A percentile compares a stretch with the other conserved stretches of the same genome.
These are phyloP conservation scores for Candida sp. DNA, from an alignment of 1,139 yeast species.

Conservation along the genomic window DNA sequence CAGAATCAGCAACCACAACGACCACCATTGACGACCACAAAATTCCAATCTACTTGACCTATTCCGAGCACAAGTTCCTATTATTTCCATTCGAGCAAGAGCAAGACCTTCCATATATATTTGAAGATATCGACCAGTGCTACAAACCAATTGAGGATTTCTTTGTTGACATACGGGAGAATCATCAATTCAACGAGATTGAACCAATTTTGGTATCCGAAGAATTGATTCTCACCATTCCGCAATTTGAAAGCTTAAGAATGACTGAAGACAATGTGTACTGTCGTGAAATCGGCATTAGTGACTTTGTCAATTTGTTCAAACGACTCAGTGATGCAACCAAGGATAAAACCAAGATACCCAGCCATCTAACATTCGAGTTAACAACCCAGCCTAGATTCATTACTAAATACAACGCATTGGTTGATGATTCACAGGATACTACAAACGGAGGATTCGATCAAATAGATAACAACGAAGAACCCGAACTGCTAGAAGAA, in stretches of 20 bases:
- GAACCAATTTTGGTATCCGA: slow-evolving; percentile 24
- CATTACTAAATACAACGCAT: slow-evolving; percentile 31
- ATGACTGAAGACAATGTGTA: slow-evolving; percentile 47
- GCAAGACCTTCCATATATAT: slow-evolving; percentile 24
- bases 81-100: slow-evolving; percentile 19
- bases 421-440: slow-evolving; percentile 27
- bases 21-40: neutral
- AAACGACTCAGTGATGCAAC: slow-evolving; percentile 22
- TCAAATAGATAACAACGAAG: slow-evolving; percentile 5
- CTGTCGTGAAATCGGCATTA: slow-evolving; percentile 31
- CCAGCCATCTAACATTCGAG: slow-evolving; percentile 25
- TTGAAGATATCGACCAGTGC: slow-evolving; percentile 22
- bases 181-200: slow-evolving; percentile 31
- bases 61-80: slow-evolving; percentile 26
- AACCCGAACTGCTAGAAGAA: neutral
- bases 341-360: slow-evolving; percentile 18
- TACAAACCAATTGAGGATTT: slow-evolving; percentile 26
- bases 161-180: slow-evolving; percentile 28
- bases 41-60: slow-evolving; percentile 10
- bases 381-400: slow-evolving; percentile 34
- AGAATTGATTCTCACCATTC: slow-evolving; percentile 35
- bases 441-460: slow-evolving; percentile 22
- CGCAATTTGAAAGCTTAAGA: slow-evolving; percentile 32
- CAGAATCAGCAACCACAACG: neutral
- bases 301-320: slow-evolving; percentile 37